Evolutionary conservation across 2,329 filamentous ascomycete species (phyloP), one percentile per base, ranked within the genome.

Genomic region (Aureobasidium mangrovei): DNA sequence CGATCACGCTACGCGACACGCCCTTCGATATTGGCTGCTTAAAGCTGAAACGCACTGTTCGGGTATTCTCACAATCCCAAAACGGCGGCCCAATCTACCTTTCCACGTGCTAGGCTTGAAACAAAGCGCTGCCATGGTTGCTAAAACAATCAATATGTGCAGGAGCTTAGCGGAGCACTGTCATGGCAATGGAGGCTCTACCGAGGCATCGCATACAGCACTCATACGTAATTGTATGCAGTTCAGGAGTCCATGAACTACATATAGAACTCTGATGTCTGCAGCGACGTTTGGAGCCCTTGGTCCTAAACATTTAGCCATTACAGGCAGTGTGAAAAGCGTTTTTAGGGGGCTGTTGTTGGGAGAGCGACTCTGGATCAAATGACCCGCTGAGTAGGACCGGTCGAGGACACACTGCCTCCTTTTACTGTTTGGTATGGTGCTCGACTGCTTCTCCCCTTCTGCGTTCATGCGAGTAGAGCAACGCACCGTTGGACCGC

Each of bases 1-100:
- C 10, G 28, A 40, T 49, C 46, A 49, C 46, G 46, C 46, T 49
- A 49, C 46, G 46, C 28, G 46, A 49, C 46, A 26, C 46, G 27
- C 36, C 36, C 36, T 26, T 26, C 36, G 31, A 49, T 40, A 49
- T 49, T 49, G 46, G 36, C 26, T 39, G 36, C 45, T 40, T 12
- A 1, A 40, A 40, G 35, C 24, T 49, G 46, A 49, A 49, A 49
- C 46, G 46, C 46, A 40, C 46, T 36, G 32, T 49, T 36, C 46
- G 35, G 27, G 29, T 7, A 49, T 29, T 36, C 29, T 36, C 44
- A 38, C 10, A 2, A 47, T 29, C 46, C n/a, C 46, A 49, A 49
- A 49, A 49, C 46, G 7, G 35, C 35, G 46, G 46, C 35, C 36
- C 36, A 49, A 40, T 49, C 36, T 49, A 49, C 26, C 24, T 4